These are phyloP conservation scores for Cymbomonas tetramitiformis DNA, from an alignment of 139 green algal species.

Conservation along the genomic window DNA sequence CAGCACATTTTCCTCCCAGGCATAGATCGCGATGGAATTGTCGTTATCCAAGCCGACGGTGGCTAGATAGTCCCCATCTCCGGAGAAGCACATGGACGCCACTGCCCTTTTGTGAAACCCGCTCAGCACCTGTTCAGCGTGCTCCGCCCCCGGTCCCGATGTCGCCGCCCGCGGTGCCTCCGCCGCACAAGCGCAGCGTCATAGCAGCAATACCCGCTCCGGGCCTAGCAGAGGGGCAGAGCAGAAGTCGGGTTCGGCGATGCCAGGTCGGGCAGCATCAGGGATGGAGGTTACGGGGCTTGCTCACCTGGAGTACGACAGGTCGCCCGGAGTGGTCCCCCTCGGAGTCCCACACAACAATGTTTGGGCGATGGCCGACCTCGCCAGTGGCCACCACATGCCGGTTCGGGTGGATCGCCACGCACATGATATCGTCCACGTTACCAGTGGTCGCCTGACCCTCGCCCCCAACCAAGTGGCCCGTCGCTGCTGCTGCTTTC, in stretches of 20 bases:
- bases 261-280: too few relatives aligned
- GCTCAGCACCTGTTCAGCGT: too few relatives aligned
- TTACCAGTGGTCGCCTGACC: not conserved
- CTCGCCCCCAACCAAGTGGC: too few relatives aligned
- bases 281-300: too few relatives aligned
- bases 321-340: not conserved
- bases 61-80: conserved; percentile 1
- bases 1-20: conserved; percentile 11
- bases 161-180: too few relatives aligned
- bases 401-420: conserved; percentile 1
- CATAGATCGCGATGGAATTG: conserved; percentile 20
- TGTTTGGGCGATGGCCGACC: conserved; percentile 4
- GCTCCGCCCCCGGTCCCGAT: too few relatives aligned
- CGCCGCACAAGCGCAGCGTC: too few relatives aligned
- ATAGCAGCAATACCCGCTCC: too few relatives aligned
- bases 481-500: too few relatives aligned
- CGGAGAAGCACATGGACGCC: conserved; percentile 9
- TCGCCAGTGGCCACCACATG: conserved; percentile 10
- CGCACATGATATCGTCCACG: conserved; percentile 11
- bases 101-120: conserved; percentile 24
- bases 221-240: too few relatives aligned
- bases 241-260: too few relatives aligned
- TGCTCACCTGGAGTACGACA: too few relatives aligned
- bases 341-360: conserved; percentile 12
- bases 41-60: conserved; percentile 22